Conservation (phyloP, 306 rosid species). For the Carpinus viminea region DNA sequence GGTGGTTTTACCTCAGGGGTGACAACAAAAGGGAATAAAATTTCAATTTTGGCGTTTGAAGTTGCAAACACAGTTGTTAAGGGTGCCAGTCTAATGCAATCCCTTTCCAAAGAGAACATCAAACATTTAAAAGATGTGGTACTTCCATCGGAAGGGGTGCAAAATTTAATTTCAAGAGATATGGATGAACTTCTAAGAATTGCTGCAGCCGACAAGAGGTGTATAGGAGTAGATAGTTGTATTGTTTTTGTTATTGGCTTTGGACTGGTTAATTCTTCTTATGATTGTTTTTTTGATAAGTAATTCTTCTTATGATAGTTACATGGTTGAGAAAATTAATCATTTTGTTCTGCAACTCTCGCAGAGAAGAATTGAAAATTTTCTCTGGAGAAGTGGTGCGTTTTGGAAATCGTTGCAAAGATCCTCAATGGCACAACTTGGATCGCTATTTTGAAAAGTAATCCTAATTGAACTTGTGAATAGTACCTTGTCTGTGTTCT, state of each 20-base stretch:
- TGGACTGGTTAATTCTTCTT: conserved; percentile 22
- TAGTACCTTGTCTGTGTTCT: conserved; percentile 17
- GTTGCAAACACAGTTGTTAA: conserved; percentile 97
- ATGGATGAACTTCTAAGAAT: conserved; percentile 85
- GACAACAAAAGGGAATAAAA: conserved; percentile 83
- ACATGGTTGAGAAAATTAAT: conserved; percentile 17
- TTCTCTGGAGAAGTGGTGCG: conserved; percentile 97
- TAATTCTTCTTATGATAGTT: conserved; percentile 24
- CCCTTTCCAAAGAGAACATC: conserved; percentile 92
- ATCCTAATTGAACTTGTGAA: conserved; percentile 28
- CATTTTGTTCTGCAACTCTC: conserved; percentile 43
- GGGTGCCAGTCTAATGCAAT: conserved; percentile 94
- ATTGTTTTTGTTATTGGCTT: neutral
- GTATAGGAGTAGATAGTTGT: conserved; percentile 22
- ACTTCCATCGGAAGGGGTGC: conserved; percentile 92
- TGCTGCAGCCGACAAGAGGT: conserved; percentile 99
- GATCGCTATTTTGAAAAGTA: conserved; percentile 96
- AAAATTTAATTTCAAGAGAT: conserved; percentile 76
- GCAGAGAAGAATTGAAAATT: conserved; percentile 91
- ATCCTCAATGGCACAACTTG: conserved; percentile 99
- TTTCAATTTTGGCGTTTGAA: conserved; percentile 94
- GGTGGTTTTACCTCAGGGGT: conserved; percentile 88
- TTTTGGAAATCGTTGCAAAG: conserved; percentile 98
- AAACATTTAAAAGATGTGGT: conserved; percentile 84
- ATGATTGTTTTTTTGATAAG: conserved; percentile 1